Conservation (phyloP, 2,329 filamentous ascomycete species). For the Cladophialophora yegresii region DNA sequence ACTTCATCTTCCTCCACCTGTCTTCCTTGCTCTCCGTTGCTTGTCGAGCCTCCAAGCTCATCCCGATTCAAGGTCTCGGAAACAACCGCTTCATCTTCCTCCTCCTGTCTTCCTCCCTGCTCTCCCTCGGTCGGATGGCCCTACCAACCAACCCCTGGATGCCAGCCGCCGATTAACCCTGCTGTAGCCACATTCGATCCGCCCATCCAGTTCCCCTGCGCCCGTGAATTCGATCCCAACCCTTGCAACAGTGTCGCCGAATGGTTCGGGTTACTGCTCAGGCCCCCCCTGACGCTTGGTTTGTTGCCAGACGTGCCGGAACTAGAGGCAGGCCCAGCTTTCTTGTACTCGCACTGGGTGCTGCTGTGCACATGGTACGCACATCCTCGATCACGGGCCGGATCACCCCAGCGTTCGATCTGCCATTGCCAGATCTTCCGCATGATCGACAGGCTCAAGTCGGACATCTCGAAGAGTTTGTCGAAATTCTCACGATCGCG, state of each 20-base stretch:
- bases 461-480: constrained; percentile 29
- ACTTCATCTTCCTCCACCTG: not conserved
- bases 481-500: constrained; percentile 22
- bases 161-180: constrained; percentile 26
- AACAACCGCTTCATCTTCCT: not conserved
- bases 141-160: constrained; percentile 31
- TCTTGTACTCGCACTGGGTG: constrained; percentile 23
- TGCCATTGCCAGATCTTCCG: constrained; percentile 32
- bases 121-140: not conserved
- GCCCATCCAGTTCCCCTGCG: constrained; percentile 12
- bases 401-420: constrained; percentile 28
- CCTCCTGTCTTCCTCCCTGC: not conserved
- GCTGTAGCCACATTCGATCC: constrained; percentile 16
- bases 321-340: not conserved
- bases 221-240: not conserved
- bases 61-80: not conserved
- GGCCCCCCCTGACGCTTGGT: not conserved
- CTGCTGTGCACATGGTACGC: constrained; percentile 30
- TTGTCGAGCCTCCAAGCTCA: not conserved
- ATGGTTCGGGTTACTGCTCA: constrained; percentile 3
- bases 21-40: not conserved
- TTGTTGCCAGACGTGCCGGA: constrained; percentile 2
- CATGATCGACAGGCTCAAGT: constrained; percentile 29
- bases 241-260: constrained; percentile 4
- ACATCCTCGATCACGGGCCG: constrained; percentile 24